Base-by-base conservation (phyloP, 108 stramenopile genomes). In the Bacterosira constricta region DNA sequence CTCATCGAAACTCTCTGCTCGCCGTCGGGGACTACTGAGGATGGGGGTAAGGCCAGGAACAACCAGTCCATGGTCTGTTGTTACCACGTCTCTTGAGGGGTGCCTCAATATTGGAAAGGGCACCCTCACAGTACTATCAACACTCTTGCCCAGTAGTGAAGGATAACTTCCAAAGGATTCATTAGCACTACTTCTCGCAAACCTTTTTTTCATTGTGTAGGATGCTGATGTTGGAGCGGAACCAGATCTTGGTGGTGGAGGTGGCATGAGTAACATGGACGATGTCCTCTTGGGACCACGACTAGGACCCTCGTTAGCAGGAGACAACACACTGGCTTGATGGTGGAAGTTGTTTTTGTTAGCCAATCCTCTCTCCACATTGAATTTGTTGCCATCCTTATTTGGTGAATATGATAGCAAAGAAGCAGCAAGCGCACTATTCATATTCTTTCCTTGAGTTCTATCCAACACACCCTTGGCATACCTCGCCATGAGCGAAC, bases 401-500 rank as follows among this genome's bases (percentile, higher is more conserved):
- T n/a, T n/a, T n/a, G n/a, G n/a, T n/a, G 47, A 49, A 25, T 21
- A 49, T 10, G 47, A 49, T 25, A 4, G 1, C 41, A 26, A 49
- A 31, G 57, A 49, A 23, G 57, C 56, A 0, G 45, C 39, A 35
- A 18, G 26, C 15, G 54, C 17, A 41, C 54, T 55, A 25, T 44
- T 37, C 17, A 11, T 37, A 25, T 26, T 41, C 37, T 27, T 68
- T 6, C 53, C 26, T 8, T 27, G 32, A 66, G 55, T 42, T 8
- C 56, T 56, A 34, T 73, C 66, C 36, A 68, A 47, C 50, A 58
- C 13, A 11, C 42, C 63, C 26, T 63, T 80, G 31, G 74, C 79
- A 56, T 75, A 36, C 9, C 79, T 59, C 41, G 79, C 79, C 69
- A 76, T 70, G 15, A 80, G 62, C 20, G 74, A 73, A 45, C 79